A percentile compares a stretch with the other conserved stretches of the same genome.
Conservation (phyloP, 139 green algal species). For the Ettlia oleoabundans region DNA sequence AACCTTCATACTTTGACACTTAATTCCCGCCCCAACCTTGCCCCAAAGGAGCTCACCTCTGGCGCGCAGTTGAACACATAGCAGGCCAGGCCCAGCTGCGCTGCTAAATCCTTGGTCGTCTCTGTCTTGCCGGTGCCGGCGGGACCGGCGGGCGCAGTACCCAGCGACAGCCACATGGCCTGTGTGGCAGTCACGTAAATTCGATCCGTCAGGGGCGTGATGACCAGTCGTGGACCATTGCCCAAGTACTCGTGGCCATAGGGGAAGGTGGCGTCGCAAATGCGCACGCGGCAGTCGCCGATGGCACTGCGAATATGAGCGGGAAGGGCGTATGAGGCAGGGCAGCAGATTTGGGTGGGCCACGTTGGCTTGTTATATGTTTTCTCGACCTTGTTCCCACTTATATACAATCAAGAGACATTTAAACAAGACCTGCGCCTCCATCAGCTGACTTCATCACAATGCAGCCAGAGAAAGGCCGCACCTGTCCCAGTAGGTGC, state of each 20-base stretch:
- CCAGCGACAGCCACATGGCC: slow-evolving; percentile 84
- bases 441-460: not conserved
- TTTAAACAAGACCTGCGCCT: no score
- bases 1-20: no score
- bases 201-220: slow-evolving; percentile 91
- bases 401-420: no score
- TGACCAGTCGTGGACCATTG: slow-evolving; percentile 90
- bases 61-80: slow-evolving; percentile 96
- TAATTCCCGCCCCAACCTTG: not conserved
- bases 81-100: slow-evolving; percentile 80
- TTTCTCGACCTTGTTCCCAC: no score
- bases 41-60: slow-evolving; percentile 45
- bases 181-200: slow-evolving; percentile 95
- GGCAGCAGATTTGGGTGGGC: not conserved
- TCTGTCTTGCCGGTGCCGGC: slow-evolving; percentile 93
- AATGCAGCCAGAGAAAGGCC: slow-evolving; percentile 15
- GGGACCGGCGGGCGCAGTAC: slow-evolving; percentile 81
- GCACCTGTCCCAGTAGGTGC: slow-evolving; percentile 81
- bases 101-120: slow-evolving; percentile 87
- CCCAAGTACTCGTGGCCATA: slow-evolving; percentile 92
- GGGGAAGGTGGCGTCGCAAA: slow-evolving; percentile 87
- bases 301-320: not conserved
- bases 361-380: no score
- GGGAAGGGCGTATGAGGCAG: no score
- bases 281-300: slow-evolving; percentile 78